Base-by-base conservation (phyloP, 225 moss, liverwort and hornwort genomes). In the Physcomitrellopsis africana region DNA sequence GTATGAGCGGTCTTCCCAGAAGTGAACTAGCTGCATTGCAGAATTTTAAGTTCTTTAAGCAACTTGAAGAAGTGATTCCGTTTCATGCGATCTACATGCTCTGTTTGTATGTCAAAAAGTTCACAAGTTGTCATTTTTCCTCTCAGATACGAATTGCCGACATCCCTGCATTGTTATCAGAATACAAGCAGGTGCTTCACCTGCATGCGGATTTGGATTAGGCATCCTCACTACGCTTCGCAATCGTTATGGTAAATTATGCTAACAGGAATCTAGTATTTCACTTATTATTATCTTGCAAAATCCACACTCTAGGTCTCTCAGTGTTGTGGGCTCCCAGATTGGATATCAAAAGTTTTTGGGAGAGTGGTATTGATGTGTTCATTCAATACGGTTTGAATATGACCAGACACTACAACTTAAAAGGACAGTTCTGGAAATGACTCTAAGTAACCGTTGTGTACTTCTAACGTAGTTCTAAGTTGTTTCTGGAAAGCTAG, bases 111-210 rank as follows among this genome's bases (percentile, higher is more conserved):
- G 68, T 45, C 37, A 14, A 55, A 62, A 19, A 17, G 73, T 17
- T 67, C 17, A 14, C 14, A 49, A 63, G 32, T 20, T 18, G 18
- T 7, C 24, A 53, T 44, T 16, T n/a, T 18, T 57, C 9, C 57
- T 68, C 71, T 43, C 84, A 89, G 89, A 77, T 89, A 57, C 84
- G 89, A 72, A 82, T 89, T 80, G 82, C 86, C 64, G 89, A 89
- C 60, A 73, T 86, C 47, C 84, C 81, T 69, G 70, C 65, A 18
- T 67, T 89, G 62, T 69, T 86, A 76, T 51, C 80, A 41, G 89
- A 89, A 52, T 89, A 89, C 79, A 81, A 89, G 79, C 83, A 69
- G 65, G 77, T 85, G 45, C 81, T 68, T 22, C 73, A 77, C 59
- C 73, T 62, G 13, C 79, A 79, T 73, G 61, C 55, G 56, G 26